Base-by-base conservation (phyloP, 805 yeast species). In the Metschnikowia noctiluminum region DNA sequence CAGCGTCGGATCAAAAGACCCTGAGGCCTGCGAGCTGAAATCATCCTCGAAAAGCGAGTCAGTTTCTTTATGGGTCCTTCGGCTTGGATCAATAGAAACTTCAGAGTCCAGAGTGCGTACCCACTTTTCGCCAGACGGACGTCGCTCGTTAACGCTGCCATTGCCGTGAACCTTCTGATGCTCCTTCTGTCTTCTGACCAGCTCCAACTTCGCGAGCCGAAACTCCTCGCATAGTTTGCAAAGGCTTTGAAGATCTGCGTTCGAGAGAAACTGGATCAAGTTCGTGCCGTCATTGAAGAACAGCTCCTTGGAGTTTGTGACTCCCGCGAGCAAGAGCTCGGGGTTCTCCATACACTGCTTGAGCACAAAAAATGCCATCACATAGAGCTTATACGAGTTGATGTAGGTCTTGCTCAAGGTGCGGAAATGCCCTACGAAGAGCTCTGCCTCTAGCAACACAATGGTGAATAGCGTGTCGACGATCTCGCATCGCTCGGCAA, bases 341-440 rank as follows among this genome's bases (percentile, higher is more conserved):
- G 76, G 69, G 46, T 71, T 66, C 28, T 66, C 70, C 70, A 68
- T 67, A 53, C 76, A 69, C 50, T 72, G 77, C 43, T 64, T 63
- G 41, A 73, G 58, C 8, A 70, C 71, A 52, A 70, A 69, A 52
- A 64, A 69, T 8, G 74, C 63, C 64, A 73, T 69, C 39, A 71
- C 74, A 48, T 71, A 69, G 12, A 73, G 55, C 51, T 65, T 63
- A 60, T 71, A 71, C 2, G 76, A 71, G 51, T 71, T 73, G 45
- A 69, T 62, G 54, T 73, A 72, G 6, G 63, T 63, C 16, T 61
- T 50, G 52, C 76, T 67, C 52, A 73, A 61, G 32, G 62, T 63
- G 26, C 71, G 42, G 58, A 73, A 73, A 52, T 69, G 68, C 1
- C 77, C 77, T 31, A 72, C 75, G 52, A 72, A 73, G 7, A 71